These are phyloP conservation scores for Saururus chinensis DNA, from an alignment of 164 flowering plant species.

Conservation along the genomic window DNA sequence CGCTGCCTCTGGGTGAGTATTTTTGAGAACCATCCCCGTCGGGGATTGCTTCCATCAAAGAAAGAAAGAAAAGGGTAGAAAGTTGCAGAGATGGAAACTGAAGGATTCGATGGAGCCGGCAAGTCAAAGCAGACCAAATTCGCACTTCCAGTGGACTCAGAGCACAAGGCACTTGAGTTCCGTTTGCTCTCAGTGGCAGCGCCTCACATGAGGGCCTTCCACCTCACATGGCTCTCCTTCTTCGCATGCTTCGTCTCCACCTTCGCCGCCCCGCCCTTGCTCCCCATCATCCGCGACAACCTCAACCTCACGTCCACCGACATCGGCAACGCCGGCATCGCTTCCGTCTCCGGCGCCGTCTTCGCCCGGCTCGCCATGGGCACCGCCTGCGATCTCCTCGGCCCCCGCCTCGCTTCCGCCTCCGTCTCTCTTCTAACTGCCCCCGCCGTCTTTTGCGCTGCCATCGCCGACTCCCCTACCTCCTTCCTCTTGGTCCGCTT, in stretches of 20 bases:
- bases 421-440: constrained; percentile 52
- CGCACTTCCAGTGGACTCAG: constrained; percentile 69
- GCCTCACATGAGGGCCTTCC: constrained; percentile 87
- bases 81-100: constrained; percentile 12
- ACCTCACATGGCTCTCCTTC: constrained; percentile 77
- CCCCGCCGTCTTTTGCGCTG: constrained; percentile 55
- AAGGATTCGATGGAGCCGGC: background rate
- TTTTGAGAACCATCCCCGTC: too few relatives aligned
- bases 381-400: constrained; percentile 67
- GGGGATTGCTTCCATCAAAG: too few relatives aligned
- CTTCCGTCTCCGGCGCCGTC: constrained; percentile 77
- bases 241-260: constrained; percentile 74
- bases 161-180: constrained; percentile 62
- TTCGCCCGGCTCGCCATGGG: constrained; percentile 78
- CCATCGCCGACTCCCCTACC: constrained; percentile 28
- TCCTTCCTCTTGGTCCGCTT: constrained; percentile 63
- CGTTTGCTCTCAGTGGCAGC: constrained; percentile 32
- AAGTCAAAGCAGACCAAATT: constrained; percentile 21
- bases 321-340: constrained; percentile 84
- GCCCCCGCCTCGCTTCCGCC: constrained; percentile 75
- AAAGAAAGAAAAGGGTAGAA: too few relatives aligned
- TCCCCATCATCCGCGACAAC: constrained; percentile 74
- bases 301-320: constrained; percentile 67
- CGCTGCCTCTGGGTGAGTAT: too few relatives aligned
- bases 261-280: constrained; percentile 76